phyloP scores from a whole-genome alignment of 1,284 basidiomycete genomes.

The Peniophora sp. region DNA sequence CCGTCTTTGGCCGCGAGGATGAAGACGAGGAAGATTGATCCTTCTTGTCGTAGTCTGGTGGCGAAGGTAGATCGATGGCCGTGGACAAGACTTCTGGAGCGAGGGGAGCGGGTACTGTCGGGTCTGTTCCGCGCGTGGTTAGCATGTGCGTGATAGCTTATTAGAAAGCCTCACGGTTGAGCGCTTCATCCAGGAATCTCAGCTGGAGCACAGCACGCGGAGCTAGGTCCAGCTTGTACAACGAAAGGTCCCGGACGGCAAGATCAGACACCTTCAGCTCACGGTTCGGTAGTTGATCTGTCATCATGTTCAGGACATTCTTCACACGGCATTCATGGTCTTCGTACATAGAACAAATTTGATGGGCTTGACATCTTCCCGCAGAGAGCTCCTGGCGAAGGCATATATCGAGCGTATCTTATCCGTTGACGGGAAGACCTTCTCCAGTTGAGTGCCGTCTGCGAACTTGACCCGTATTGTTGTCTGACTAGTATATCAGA shows the following conservation, averaged over 20 bases:
- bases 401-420: slow-evolving; percentile 78
- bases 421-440: slow-evolving; percentile 62
- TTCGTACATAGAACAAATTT: slow-evolving; percentile 77
- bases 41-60: slow-evolving; percentile 27
- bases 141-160: slow-evolving; percentile 10
- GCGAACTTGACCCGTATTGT: slow-evolving; percentile 76
- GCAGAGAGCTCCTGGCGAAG: slow-evolving; percentile 68
- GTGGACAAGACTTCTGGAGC: slow-evolving; percentile 43
- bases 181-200: slow-evolving; percentile 61
- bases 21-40: slow-evolving; percentile 15
- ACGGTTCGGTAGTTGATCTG: slow-evolving; percentile 72
- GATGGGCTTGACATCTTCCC: slow-evolving; percentile 63
- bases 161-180: slow-evolving; percentile 51
- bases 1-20: slow-evolving; percentile 9
- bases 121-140: slow-evolving; percentile 25
- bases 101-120: slow-evolving; percentile 56
- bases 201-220: slow-evolving; percentile 75
- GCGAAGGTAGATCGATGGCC: slow-evolving; percentile 56
- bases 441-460: slow-evolving; percentile 80
- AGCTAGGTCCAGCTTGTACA: slow-evolving; percentile 67
- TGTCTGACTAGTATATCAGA: slow-evolving; percentile 39
- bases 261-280: slow-evolving; percentile 77
- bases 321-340: not conserved
- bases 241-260: slow-evolving; percentile 54
- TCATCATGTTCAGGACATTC: not conserved